Base-by-base conservation (phyloP, 257 asterid species). In the Forsythia viridissima region DNA sequence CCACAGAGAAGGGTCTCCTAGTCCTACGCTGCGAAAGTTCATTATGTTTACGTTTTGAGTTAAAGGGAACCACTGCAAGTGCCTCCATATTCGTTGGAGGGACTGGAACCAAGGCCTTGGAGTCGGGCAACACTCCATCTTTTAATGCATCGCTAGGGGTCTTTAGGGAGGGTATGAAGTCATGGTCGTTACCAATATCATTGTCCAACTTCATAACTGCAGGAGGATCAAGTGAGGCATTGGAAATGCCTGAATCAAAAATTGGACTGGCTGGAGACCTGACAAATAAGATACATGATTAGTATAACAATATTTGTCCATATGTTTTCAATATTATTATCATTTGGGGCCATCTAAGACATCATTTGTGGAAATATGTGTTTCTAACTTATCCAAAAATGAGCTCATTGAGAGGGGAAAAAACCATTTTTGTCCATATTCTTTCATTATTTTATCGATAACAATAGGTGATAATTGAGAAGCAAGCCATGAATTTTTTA, bases 1-100 rank as follows among this genome's bases (percentile, higher is more conserved):
- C 38, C 16, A 93, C 97, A 16, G 99, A 89, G 86, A 96, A 96
- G 0, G 99, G 99, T 78, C 98, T 87, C 89, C 99, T 89, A 46
- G 85, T 85, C 83, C 99, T 91, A 40, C 98, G 94, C 82, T 92
- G 99, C 0, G 99, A 88, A 79, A 80, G 75, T 79, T 96, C 99
- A 75, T 75, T 80, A 11, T 86, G 94, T 79, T 90, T 90, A 21
- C 82, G 65, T 84, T 90, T 96, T 20, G 85, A 84, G 87, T 82
- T 88, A 79, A 82, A 4, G 0, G 97, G 94, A 76, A 87, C 86
- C 38, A 80, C 84, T 3, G 93, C 83, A 81, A 90, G 96, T 9
- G 92, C 75, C 68, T 89, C 99, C 15, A 67, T 85, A 71, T 84
- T 82, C 40, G 66, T 38, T 39, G 87, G 82, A 57, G 87, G 71